Percentiles rank a stretch among this genome's conserved stretches.
Conservation (phyloP, 2,329 filamentous ascomycete genomes). For the Curvularia sp. region DNA sequence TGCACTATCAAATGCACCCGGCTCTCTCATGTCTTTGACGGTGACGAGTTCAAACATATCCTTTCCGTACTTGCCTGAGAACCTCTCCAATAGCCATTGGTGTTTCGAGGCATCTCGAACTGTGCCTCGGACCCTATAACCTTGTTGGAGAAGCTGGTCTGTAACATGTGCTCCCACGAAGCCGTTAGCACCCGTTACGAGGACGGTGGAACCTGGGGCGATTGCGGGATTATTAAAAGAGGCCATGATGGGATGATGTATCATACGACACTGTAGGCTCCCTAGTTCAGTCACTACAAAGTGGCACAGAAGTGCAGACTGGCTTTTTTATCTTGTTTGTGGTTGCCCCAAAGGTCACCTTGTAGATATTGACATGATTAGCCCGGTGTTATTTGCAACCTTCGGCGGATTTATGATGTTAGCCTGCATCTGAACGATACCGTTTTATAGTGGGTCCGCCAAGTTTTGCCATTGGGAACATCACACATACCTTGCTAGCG, state of each 20-base stretch:
- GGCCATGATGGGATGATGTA: too few species aligned
- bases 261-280: too few species aligned
- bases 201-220: conserved; percentile 29
- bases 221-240: conserved; percentile 11
- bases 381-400: not conserved
- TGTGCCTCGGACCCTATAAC: conserved; percentile 44
- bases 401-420: conserved; percentile 12
- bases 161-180: conserved; percentile 42
- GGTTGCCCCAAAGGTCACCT: not conserved
- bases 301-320: too few species aligned
- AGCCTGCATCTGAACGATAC: not conserved
- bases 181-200: conserved; percentile 45
- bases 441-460: not conserved
- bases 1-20: conserved; percentile 32
- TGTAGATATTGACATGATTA: not conserved
- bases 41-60: conserved; percentile 28
- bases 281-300: too few species aligned
- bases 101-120: conserved; percentile 34
- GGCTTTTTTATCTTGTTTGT: too few species aligned
- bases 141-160: conserved; percentile 38
- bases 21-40: conserved; percentile 31
- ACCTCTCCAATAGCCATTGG: conserved; percentile 34
- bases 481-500: not conserved
- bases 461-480: not conserved
- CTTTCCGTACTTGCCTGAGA: conserved; percentile 28